Evolutionary conservation across 2,329 filamentous ascomycete genomes (phyloP), one percentile per base, ranked within the genome.

Genomic region (Cladophialophora bantiana): DNA sequence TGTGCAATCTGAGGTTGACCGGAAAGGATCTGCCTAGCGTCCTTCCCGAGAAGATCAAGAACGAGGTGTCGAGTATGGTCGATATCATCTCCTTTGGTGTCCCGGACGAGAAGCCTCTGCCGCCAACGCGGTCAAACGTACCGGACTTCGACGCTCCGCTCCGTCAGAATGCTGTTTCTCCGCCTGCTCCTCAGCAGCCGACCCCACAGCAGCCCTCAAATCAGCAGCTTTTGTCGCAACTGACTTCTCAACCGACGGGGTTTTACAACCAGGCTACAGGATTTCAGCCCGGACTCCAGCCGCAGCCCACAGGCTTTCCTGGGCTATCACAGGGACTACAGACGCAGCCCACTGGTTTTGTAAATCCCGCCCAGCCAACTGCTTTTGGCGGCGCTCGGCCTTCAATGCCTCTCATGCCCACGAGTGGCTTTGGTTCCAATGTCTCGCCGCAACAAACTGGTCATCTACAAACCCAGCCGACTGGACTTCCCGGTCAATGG

Each of bases 41-140:
- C 5, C 84, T 99, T 9, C 95, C 95, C 0, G 93, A 97, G 36
- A 90, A 88, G 66, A 89, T 99, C 71, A 91, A 89, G 82, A 99
- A 99, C 74, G 95, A 99, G 78, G 95, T 99, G 18, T 98, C 94
- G 3, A 97, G 95, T 80, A 98, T 99, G 94, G 95, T 99, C 48
- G 95, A 99, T 76, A 99, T 99, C 64, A 99, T 99, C 76, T 97
- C 93, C 67, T 99, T 99, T 77, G 93, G 90, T 72, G 87, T 97
- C 31, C 88, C 88, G 0, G 95, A 99, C 71, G 90, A 94, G 34
- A 82, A 82, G 45, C 82, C 81, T 13, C 73, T 81, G 15, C 78
- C 79, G 48, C 80, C 85, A 20, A 80, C 82, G 3, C 83, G 83
- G 62, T 87, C 83, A 67, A 94, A 92, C 77, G 87, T 87, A 15